Percentiles rank a stretch among this genome's conserved stretches.
Conservation (phyloP, 495 filamentous ascomycete species). For the Xanthoparmelia taractica region DNA sequence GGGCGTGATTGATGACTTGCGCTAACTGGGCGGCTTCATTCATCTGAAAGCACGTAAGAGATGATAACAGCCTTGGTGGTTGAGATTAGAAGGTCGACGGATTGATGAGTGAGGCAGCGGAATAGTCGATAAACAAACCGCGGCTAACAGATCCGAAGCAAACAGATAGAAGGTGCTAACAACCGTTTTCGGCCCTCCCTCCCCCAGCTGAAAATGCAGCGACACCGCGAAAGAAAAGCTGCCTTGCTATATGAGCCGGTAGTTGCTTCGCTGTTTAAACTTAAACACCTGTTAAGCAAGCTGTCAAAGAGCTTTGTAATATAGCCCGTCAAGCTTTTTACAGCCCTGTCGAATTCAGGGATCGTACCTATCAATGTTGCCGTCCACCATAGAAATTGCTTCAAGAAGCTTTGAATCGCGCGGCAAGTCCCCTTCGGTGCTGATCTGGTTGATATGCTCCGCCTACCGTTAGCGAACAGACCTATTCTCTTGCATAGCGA, state of each 20-base stretch:
- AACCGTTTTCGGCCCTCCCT: background rate
- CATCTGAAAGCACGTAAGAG: background rate
- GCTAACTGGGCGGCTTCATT: constrained; percentile 4
- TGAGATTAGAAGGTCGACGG: background rate
- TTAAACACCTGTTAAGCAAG: background rate
- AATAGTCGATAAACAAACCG: background rate
- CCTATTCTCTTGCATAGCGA: background rate
- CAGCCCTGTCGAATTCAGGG: background rate
- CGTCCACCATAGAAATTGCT: background rate
- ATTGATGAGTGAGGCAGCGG: background rate
- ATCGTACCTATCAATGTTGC: background rate
- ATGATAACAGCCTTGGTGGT: background rate
- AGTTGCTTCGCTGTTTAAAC: background rate
- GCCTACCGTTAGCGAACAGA: too few species aligned
- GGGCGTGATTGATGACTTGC: constrained; percentile 20
- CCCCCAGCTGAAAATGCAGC: too few species aligned
- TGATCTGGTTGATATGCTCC: background rate
- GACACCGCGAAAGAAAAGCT: background rate
- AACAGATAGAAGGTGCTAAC: background rate
- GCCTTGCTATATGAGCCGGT: background rate
- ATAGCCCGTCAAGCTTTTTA: background rate
- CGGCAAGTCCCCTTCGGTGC: background rate
- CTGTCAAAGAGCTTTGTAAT: background rate
- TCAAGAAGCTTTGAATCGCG: background rate
- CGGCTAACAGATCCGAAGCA: background rate